Evolutionary conservation across 2,329 filamentous ascomycete genomes (phyloP).

Genomic region (Phialophora macrospora): DNA sequence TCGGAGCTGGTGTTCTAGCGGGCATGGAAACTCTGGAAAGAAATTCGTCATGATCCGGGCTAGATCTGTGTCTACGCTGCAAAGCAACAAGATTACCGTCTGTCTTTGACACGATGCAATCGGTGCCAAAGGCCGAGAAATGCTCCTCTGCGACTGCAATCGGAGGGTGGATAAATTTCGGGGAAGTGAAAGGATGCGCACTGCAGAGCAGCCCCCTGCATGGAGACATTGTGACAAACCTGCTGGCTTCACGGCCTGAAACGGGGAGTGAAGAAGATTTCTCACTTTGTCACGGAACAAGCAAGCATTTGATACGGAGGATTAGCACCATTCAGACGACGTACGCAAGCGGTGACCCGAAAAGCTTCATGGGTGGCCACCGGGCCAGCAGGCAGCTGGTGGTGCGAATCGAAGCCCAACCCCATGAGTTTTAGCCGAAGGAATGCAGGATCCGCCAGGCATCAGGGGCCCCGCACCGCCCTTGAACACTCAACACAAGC

Average conservation of each 20-base stretch:
- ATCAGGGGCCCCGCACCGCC: constrained; percentile 6
- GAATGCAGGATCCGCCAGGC: constrained; percentile 7
- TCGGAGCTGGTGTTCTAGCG: constrained; percentile 61
- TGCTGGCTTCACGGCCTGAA: constrained; percentile 1
- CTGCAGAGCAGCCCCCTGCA: constrained; percentile 7
- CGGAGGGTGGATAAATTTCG: neutral
- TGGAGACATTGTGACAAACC: constrained; percentile 5
- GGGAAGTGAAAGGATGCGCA: neutral
- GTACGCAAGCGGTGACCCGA: neutral
- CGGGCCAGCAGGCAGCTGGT: neutral
- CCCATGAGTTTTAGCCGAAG: constrained; percentile 14
- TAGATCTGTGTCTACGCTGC: neutral
- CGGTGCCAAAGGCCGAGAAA: neutral
- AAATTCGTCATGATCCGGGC: constrained; percentile 2
- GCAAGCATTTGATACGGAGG: constrained; percentile 8
- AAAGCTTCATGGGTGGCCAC: constrained; percentile 14
- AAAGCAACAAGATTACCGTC: neutral
- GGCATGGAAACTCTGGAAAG: constrained; percentile 48
- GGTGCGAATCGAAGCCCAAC: constrained; percentile 12
- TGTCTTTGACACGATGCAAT: neutral
- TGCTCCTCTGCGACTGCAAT: neutral
- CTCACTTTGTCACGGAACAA: constrained; percentile 20
- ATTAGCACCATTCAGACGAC: neutral
- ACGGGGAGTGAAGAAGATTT: constrained; percentile 9
- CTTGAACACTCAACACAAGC: neutral